Evolutionary conservation across 306 rosid species (phyloP).

Genomic region (Casuarina glauca): DNA sequence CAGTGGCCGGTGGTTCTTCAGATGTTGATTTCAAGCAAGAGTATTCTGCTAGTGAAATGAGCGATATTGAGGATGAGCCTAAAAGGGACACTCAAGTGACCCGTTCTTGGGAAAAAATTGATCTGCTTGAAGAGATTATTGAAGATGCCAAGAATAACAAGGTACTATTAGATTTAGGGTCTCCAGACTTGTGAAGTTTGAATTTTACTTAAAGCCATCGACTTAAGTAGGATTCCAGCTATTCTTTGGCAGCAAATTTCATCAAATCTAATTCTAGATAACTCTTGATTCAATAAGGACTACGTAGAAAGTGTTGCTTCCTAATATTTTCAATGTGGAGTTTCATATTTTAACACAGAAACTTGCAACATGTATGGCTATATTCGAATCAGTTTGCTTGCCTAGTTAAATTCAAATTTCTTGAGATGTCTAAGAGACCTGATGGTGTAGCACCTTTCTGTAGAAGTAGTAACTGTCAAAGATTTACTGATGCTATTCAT

Average conservation of each 20-base stretch:
- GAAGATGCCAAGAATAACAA: slow-evolving; percentile 81
- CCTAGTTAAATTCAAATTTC: neutral
- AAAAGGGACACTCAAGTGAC: slow-evolving; percentile 17
- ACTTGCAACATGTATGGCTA: neutral
- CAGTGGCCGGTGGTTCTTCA: slow-evolving; percentile 29
- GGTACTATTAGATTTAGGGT: slow-evolving; percentile 49
- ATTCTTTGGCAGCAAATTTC: neutral
- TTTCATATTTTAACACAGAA: neutral
- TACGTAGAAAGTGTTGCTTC: neutral
- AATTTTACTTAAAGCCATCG: neutral
- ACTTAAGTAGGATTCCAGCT: neutral
- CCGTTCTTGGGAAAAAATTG: slow-evolving; percentile 51
- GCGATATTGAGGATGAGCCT: slow-evolving; percentile 39
- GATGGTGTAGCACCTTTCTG: neutral
- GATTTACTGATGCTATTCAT: neutral
- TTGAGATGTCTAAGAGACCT: neutral
- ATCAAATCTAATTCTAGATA: neutral
- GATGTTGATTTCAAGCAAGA: slow-evolving; percentile 26
- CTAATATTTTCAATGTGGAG: neutral
- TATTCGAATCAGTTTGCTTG: neutral
- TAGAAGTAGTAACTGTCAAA: neutral
- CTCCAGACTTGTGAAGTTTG: slow-evolving; percentile 1
- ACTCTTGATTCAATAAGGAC: neutral
- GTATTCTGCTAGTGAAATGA: slow-evolving; percentile 26
- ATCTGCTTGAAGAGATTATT: slow-evolving; percentile 70